phyloP scores from a whole-genome alignment of 805 yeast species.

The Pichia ethanolica region DNA sequence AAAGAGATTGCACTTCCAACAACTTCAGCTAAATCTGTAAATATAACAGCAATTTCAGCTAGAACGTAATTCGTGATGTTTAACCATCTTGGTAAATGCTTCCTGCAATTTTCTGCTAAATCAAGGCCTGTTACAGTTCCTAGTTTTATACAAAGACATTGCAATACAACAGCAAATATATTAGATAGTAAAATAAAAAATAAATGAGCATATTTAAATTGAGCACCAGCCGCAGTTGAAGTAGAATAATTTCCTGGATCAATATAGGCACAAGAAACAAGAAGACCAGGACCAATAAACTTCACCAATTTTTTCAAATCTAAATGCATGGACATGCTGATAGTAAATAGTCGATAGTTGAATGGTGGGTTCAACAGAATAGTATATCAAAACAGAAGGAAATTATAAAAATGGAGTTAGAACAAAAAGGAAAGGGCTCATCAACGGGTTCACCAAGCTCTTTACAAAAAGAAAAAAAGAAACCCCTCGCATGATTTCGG shows the following conservation, averaged over 20 bases:
- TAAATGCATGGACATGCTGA: conserved; percentile 1
- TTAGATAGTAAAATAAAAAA: conserved; percentile 73
- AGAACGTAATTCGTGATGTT: conserved; percentile 56
- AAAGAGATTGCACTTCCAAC: conserved; percentile 88
- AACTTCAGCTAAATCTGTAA: conserved; percentile 91
- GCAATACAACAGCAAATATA: conserved; percentile 74
- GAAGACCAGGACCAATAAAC: conserved; percentile 82
- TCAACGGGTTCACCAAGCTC: too few species aligned
- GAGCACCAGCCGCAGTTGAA: conserved; percentile 83
- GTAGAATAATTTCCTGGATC: conserved; percentile 94
- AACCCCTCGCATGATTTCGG: too few species aligned
- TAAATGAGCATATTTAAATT: conserved; percentile 63
- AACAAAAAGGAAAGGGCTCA: too few species aligned
- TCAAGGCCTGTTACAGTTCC: conserved; percentile 90
- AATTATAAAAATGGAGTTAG: too few species aligned
- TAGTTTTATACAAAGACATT: conserved; percentile 72
- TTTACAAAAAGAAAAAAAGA: too few species aligned
- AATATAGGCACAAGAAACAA: conserved; percentile 86
- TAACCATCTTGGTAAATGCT: conserved; percentile 59
- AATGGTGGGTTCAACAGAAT: too few species aligned
- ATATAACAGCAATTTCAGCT: conserved; percentile 83
- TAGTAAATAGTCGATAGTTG: too few species aligned
- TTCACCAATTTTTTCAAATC: conserved; percentile 42
- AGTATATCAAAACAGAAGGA: too few species aligned
- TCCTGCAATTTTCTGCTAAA: conserved; percentile 75